Evolutionary conservation across 2,329 filamentous ascomycete species (phyloP), one percentile per base, ranked within the genome.

Genomic region (Penicillium sp.): DNA sequence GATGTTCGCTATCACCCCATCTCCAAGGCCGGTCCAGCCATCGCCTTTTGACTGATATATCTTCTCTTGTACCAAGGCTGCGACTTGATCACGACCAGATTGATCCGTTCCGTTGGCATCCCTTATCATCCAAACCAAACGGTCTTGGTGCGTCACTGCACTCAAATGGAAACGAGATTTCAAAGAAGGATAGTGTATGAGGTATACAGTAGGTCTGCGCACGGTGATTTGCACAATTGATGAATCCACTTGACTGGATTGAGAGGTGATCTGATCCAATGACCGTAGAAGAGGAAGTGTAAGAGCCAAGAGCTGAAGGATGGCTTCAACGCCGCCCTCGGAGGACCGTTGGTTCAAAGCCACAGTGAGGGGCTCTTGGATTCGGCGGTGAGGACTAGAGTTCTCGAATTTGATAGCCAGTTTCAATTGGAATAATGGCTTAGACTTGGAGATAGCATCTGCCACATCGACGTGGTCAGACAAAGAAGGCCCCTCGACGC

Each of bases 11-110:
- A 72, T 60, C 28, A 63, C 68, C 13, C 71, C 71, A 50, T 64
- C 67, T 10, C 66, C 69, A 12, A 72, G 57, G 11, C 71, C 71
- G 38, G 61, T 65, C 71, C 71, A 74, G 4, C 70, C 70, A 41
- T 69, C 56, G 30, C 69, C 69, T 33, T 61, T 66, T 3, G 65
- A 63, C 29, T 61, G 60, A 52, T 70, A 72, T 34, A 74, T 50
- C 18, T 58, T 64, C 38, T 69, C 63, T 28, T 55, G 61, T 19
- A 72, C 49, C 11, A 50, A 58, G 18, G 41, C 49, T 43, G 57
- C 55, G 13, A 65, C 39, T 30, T 59, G 54, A n/a, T 52, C 55
- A 38, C 51, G 52, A 16, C 56, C 54, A 30, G 52, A 38, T 41
- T 44, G 47, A 28, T 55, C 53, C 34, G 56, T 44, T 22, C 39